phyloP scores from a whole-genome alignment of 2,329 filamentous ascomycete genomes.

The Alternaria conjuncta region DNA sequence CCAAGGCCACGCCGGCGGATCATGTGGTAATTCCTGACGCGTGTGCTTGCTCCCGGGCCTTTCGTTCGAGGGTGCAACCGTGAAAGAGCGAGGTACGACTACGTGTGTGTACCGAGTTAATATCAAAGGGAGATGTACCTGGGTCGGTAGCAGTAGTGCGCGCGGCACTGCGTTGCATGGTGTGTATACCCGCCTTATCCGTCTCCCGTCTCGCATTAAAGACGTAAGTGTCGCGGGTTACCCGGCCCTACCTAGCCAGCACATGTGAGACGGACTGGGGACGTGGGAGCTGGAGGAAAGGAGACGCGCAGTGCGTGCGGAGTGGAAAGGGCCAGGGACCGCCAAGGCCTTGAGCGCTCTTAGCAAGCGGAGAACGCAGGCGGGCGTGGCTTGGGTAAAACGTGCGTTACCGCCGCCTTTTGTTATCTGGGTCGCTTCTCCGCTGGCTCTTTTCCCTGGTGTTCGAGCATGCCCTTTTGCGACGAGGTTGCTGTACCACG shows the following conservation, averaged over 20 bases:
- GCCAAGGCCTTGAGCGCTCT: constrained; percentile 15
- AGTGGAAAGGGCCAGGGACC: constrained; percentile 5
- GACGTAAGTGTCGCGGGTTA: neutral
- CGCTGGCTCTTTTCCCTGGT: neutral
- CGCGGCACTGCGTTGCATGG: neutral
- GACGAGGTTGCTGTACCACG: neutral
- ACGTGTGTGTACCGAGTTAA: neutral
- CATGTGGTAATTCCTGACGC: neutral
- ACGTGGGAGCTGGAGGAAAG: neutral
- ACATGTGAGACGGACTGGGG: neutral
- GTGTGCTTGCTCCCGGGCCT: neutral
- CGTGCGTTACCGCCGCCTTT: neutral
- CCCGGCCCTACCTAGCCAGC: neutral
- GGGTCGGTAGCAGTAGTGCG: neutral
- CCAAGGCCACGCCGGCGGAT: constrained; percentile 3
- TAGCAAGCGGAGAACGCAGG: constrained; percentile 12
- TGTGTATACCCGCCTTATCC: neutral
- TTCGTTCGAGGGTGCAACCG: neutral
- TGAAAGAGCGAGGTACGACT: neutral
- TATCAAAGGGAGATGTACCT: neutral
- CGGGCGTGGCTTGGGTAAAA: constrained; percentile 8
- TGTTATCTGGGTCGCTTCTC: neutral
- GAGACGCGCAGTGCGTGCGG: constrained; percentile 3
- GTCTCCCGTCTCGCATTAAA: neutral
- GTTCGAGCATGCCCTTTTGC: neutral